Evolutionary conservation across 441 rosid genomes (phyloP), one percentile per base, ranked within the genome.

Genomic region (Eugenia klotzschiana): DNA sequence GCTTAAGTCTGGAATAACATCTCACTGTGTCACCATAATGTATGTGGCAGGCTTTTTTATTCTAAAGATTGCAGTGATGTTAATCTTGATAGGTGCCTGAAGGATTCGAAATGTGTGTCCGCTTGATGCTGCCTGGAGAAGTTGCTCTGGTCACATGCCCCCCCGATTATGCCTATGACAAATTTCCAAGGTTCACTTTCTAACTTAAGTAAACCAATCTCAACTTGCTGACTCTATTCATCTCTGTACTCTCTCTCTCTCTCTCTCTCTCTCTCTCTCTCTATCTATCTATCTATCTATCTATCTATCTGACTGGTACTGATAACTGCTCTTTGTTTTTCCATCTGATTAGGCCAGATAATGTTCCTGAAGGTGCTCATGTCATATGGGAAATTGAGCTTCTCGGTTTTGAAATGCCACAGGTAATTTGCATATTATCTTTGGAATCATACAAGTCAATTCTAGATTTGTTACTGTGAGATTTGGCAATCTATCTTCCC

Each of bases 81-180:
- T 9, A 60, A 81, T 60, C 29, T 79, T 84, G 20, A 37, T 83
- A 97, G 99, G 99, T 96, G 55, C 98, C 99, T 53, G 99, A 96
- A 90, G 98, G 98, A 87, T 93, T 97, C 89, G 99, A 97, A 88
- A 95, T 94, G 99, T 92, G 92, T 88, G 96, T 94, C 80, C 97
- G 99, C 81, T 84, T 97, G 89, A 97, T 97, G 98, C 89, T 97
- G 51, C 97, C 99, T n/a, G 99, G 95, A 86, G 99, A 97, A 91
- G 79, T 92, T 82, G 94, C 98, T 84, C 95, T 97, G 82, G 97
- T 96, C 89, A 93, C 95, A 58, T 96, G 98, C 84, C 97, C 99
- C 84, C 98, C 99, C 90, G 98, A 94, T 87, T 94, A 94, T 90
- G 99, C 98, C 64, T 97, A 94, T 82, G 99, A 96, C 87, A 93